Percentiles rank a stretch among this genome's conserved stretches.
phyloP scores from a whole-genome alignment of 169 alveolate species.

The Theileria annulata region DNA sequence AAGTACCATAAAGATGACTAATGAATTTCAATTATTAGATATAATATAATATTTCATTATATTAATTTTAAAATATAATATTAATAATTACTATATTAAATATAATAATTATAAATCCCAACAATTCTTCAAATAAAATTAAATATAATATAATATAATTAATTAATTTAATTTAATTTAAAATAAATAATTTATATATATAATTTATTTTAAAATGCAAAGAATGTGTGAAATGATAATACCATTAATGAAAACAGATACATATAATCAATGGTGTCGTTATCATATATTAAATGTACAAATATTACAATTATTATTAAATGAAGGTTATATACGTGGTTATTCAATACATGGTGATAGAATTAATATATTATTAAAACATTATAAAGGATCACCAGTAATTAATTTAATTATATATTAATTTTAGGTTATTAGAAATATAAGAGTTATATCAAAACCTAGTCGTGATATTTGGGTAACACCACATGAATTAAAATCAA shows the following conservation, averaged over 20 bases:
- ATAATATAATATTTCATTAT: neutral
- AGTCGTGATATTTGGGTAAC: slow-evolving; percentile 89
- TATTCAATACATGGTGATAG: slow-evolving; percentile 84
- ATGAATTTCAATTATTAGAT: slow-evolving; percentile 14
- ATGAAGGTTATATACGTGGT: slow-evolving; percentile 87
- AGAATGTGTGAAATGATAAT: slow-evolving; percentile 88
- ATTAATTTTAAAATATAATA: neutral
- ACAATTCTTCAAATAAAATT: neutral
- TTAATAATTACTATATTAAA: neutral
- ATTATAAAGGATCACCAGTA: slow-evolving; percentile 82
- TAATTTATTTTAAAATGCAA: slow-evolving; percentile 71
- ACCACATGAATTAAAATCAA: slow-evolving; percentile 85
- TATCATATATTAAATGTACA: slow-evolving; percentile 81
- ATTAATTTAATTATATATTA: neutral
- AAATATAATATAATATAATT: neutral
- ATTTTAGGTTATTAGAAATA: slow-evolving; percentile 78
- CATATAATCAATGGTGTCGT: slow-evolving; percentile 80
- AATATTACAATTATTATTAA: slow-evolving; percentile 78
- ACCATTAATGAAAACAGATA: slow-evolving; percentile 81
- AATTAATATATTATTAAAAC: slow-evolving; percentile 83
- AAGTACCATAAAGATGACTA: neutral
- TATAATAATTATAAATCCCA: neutral
- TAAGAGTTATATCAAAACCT: slow-evolving; percentile 88
- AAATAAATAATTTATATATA: neutral
- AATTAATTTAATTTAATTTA: neutral